Conservation (phyloP, 352 stramenopile genomes). For the Aphanomyces cochlioides region DNA sequence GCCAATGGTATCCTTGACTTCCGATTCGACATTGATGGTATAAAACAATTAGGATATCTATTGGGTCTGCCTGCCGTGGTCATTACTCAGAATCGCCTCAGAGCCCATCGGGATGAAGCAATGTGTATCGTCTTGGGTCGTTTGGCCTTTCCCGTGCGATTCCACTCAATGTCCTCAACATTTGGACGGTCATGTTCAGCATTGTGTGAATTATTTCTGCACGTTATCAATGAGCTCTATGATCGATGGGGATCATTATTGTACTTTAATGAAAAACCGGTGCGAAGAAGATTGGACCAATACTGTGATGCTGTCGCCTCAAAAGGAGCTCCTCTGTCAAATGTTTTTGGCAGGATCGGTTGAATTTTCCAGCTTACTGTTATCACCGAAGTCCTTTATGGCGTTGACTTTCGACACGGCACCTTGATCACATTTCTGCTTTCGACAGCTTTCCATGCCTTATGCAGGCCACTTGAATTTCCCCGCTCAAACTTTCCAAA, state of each 20-base stretch:
- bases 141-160: slow-evolving; percentile 13
- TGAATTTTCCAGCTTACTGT: no score
- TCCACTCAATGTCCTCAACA: slow-evolving; percentile 20
- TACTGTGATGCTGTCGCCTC: not conserved
- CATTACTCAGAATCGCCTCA: not conserved
- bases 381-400: no score
- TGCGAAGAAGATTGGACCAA: slow-evolving; percentile 1
- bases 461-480: no score
- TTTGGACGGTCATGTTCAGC: slow-evolving; percentile 27
- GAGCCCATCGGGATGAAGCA: slow-evolving; percentile 11
- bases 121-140: slow-evolving; percentile 28
- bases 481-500: no score
- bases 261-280: slow-evolving; percentile 18
- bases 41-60: not conserved
- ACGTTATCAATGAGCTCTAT: slow-evolving; percentile 27
- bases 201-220: slow-evolving; percentile 22
- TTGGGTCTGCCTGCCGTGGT: not conserved
- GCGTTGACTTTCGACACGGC: no score
- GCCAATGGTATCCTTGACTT: slow-evolving; percentile 1
- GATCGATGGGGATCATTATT: slow-evolving; percentile 11
- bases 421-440: no score
- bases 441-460: no score
- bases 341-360: no score
- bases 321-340: no score
- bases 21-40: slow-evolving; percentile 5